These are phyloP conservation scores for Colletotrichum sp. DNA, from an alignment of 2,329 filamentous ascomycete species.

Conservation along the genomic window DNA sequence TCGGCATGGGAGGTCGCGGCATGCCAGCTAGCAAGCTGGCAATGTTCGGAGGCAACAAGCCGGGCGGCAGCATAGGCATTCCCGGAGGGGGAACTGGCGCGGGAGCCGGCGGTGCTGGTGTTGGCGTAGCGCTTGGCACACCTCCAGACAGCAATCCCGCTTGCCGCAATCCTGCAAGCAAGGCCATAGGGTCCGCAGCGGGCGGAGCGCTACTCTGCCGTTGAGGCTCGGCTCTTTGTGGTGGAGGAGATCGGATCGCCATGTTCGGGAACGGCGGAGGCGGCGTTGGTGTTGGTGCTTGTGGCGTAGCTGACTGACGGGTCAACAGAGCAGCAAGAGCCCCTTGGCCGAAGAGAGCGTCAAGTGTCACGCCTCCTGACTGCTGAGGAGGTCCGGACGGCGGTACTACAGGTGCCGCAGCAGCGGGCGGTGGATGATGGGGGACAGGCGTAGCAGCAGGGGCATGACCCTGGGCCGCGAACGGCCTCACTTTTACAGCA, in stretches of 20 bases:
- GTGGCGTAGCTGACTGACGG: constrained; percentile 55
- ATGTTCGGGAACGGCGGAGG: constrained; percentile 34
- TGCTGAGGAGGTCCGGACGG: constrained; percentile 27
- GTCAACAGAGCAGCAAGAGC: constrained; percentile 64
- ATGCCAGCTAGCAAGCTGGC: constrained; percentile 38
- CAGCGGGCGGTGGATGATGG: constrained; percentile 36
- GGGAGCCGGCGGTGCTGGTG: constrained; percentile 34
- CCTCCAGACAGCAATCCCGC: constrained; percentile 65
- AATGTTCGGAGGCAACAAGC: constrained; percentile 37
- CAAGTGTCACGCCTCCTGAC: constrained; percentile 50
- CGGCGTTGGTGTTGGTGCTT: constrained; percentile 50
- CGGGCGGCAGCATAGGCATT: constrained; percentile 27
- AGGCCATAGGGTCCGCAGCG: constrained; percentile 56
- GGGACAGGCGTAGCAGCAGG: constrained; percentile 44
- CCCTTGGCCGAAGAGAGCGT: constrained; percentile 63
- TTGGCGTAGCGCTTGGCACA: constrained; percentile 39
- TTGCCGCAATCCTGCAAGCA: constrained; percentile 71
- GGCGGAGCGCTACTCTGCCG: constrained; percentile 39
- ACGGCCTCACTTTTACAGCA: constrained; percentile 65
- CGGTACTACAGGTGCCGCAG: constrained; percentile 36
- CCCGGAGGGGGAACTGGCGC: constrained; percentile 34
- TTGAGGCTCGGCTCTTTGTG: constrained; percentile 43
- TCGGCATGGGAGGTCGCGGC: constrained; percentile 29
- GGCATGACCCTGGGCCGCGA: constrained; percentile 44
- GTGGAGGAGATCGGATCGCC: constrained; percentile 56